Evolutionary conservation across 257 asterid species (phyloP).

Genomic region (Lavandula angustifolia): DNA sequence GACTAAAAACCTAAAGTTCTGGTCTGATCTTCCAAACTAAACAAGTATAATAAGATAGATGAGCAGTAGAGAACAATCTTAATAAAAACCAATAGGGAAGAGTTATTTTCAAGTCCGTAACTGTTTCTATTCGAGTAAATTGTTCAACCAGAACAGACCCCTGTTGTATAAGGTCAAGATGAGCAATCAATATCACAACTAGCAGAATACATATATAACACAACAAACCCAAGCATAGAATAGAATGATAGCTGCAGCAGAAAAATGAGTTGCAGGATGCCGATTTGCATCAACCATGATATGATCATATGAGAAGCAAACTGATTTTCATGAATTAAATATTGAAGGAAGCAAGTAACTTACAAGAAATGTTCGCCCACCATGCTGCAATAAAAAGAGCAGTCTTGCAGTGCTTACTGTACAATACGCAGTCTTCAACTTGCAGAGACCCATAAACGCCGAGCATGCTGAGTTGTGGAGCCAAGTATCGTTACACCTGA

Average conservation of each 20-base stretch:
- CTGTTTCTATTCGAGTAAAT: slow-evolving; percentile 5
- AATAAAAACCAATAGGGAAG: slow-evolving; percentile 6
- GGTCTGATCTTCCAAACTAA: background rate
- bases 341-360: slow-evolving; percentile 28
- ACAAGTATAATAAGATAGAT: background rate
- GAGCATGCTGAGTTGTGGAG: slow-evolving; percentile 28
- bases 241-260: slow-evolving; percentile 20
- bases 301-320: slow-evolving; percentile 15
- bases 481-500: slow-evolving; percentile 33
- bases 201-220: background rate
- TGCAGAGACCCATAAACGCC: slow-evolving; percentile 30
- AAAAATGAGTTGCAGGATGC: slow-evolving; percentile 5
- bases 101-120: slow-evolving; percentile 6
- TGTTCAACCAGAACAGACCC: slow-evolving; percentile 1
- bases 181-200: slow-evolving; percentile 7
- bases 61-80: slow-evolving; percentile 11
- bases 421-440: slow-evolving; percentile 32
- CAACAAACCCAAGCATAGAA: background rate
- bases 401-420: slow-evolving; percentile 26
- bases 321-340: slow-evolving; percentile 11
- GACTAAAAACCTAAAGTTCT: background rate
- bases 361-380: slow-evolving; percentile 31
- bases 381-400: slow-evolving; percentile 23
- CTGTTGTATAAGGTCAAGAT: background rate
- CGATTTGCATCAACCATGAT: slow-evolving; percentile 9